Evolutionary conservation across 140 eudicot species (phyloP).

Genomic region (Erigeron philadelphicus): DNA sequence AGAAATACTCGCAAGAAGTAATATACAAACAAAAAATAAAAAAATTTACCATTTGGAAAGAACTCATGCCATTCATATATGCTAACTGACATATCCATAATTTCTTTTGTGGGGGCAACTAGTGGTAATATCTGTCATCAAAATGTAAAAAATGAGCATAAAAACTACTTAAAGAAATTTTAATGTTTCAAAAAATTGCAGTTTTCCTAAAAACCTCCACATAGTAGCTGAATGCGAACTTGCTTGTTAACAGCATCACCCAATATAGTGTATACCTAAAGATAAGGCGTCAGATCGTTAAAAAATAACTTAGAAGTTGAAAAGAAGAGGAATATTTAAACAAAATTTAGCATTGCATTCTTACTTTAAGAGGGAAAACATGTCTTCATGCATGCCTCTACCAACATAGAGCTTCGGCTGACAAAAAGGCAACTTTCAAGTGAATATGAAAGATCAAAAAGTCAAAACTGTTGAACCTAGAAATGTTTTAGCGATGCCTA

Average conservation of each 20-base stretch:
- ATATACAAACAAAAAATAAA: background rate
- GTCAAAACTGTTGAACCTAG: background rate
- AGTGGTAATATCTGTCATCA: slow-evolving; percentile 74
- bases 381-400: slow-evolving; percentile 99
- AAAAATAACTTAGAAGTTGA: background rate
- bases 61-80: slow-evolving; percentile 91
- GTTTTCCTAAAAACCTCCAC: slow-evolving; percentile 60
- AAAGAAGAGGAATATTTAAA: background rate
- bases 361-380: slow-evolving; percentile 87
- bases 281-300: slow-evolving; percentile 18
- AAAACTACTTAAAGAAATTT: slow-evolving; percentile 16
- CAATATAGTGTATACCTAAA: slow-evolving; percentile 86
- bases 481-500: background rate
- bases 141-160: slow-evolving; percentile 22
- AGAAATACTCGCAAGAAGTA: slow-evolving; percentile 8
- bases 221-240: slow-evolving; percentile 95
- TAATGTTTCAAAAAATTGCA: background rate
- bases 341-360: slow-evolving; percentile 30
- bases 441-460: slow-evolving; percentile 3
- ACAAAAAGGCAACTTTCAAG: slow-evolving; percentile 23
- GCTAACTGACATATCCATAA: slow-evolving; percentile 52
- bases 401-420: slow-evolving; percentile 98
- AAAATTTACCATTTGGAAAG: slow-evolving; percentile 74
- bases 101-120: slow-evolving; percentile 66
- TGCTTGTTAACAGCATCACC: slow-evolving; percentile 72